Evolutionary conservation across 805 yeast genomes (phyloP).

Genomic region (Saccharomycopsis sp.): DNA sequence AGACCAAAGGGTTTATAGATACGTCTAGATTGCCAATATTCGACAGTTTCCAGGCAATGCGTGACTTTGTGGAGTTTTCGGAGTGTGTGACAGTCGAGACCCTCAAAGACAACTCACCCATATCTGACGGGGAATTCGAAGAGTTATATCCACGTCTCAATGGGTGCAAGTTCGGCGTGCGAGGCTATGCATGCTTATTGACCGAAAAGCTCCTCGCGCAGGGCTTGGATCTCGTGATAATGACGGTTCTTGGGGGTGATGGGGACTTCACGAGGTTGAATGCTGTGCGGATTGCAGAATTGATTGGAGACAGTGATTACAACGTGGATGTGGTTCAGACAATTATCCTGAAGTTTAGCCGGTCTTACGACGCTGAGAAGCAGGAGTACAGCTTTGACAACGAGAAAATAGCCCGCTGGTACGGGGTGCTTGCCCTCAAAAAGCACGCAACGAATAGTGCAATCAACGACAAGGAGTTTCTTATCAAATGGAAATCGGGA

Average conservation of each 20-base stretch:
- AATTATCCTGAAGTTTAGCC: slow-evolving; percentile 26
- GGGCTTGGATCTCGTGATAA: slow-evolving; percentile 14
- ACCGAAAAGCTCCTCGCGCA: slow-evolving; percentile 18
- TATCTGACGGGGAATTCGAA: slow-evolving; percentile 49
- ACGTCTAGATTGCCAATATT: slow-evolving; percentile 32
- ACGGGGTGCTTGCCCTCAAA: slow-evolving; percentile 49
- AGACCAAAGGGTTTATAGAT: slow-evolving; percentile 30
- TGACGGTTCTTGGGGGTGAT: slow-evolving; percentile 16
- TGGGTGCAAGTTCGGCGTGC: slow-evolving; percentile 20
- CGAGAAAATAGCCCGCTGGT: slow-evolving; percentile 47
- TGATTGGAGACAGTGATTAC: slow-evolving; percentile 1
- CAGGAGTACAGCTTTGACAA: slow-evolving; percentile 36
- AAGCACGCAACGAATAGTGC: slow-evolving; percentile 29
- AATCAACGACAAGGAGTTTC: slow-evolving; percentile 43
- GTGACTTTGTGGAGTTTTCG: background rate
- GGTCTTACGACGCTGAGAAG: slow-evolving; percentile 33
- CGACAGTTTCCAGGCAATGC: slow-evolving; percentile 23
- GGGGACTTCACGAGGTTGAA: slow-evolving; percentile 6
- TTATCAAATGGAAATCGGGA: slow-evolving; percentile 54
- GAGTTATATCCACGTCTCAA: slow-evolving; percentile 42
- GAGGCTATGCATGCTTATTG: slow-evolving; percentile 26
- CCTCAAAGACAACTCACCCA: slow-evolving; percentile 40
- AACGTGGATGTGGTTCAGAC: slow-evolving; percentile 4
- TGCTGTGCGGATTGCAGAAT: background rate
- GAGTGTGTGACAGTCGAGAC: slow-evolving; percentile 27